phyloP scores from a whole-genome alignment of 2,329 filamentous ascomycete genomes.

The Aquanectria penicillioides region DNA sequence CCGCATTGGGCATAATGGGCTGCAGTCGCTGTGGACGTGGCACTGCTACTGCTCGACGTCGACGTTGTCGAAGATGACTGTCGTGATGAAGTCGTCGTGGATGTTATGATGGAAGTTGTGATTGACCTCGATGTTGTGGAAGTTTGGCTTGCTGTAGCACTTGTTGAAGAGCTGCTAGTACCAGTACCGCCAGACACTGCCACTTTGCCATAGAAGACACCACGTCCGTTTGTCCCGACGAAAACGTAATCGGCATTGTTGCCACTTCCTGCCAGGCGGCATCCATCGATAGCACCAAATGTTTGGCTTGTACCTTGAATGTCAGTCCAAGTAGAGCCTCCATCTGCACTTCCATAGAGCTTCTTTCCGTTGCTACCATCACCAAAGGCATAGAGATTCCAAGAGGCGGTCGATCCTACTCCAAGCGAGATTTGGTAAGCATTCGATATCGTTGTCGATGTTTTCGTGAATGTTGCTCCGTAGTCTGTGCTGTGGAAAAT shows the following conservation, averaged over 20 bases:
- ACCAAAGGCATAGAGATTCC: constrained; percentile 61
- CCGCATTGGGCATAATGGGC: constrained; percentile 24
- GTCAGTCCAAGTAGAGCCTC: constrained; percentile 56
- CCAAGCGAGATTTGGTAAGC: constrained; percentile 57
- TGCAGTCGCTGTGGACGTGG: constrained; percentile 5
- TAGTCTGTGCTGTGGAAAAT: constrained; percentile 64
- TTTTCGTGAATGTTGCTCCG: constrained; percentile 57
- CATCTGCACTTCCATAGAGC: constrained; percentile 57
- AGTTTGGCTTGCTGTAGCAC: too few relatives aligned
- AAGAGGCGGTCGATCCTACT: constrained; percentile 49
- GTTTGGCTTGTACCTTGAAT: constrained; percentile 54
- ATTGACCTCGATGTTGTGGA: too few relatives aligned
- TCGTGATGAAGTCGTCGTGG: not conserved
- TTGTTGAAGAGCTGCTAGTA: not conserved
- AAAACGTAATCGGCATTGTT: constrained; percentile 58
- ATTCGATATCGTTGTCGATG: constrained; percentile 48
- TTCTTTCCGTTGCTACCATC: constrained; percentile 52
- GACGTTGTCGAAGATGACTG: not conserved
- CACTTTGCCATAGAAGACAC: constrained; percentile 49
- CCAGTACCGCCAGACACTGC: constrained; percentile 9
- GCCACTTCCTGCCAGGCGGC: constrained; percentile 54
- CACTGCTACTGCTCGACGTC: not conserved
- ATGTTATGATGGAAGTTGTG: not conserved
- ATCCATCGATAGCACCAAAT: constrained; percentile 55
- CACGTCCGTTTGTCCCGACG: constrained; percentile 61